Evolutionary conservation across 2,329 filamentous ascomycete genomes (phyloP).

Genomic region (Metarhizium rileyi): DNA sequence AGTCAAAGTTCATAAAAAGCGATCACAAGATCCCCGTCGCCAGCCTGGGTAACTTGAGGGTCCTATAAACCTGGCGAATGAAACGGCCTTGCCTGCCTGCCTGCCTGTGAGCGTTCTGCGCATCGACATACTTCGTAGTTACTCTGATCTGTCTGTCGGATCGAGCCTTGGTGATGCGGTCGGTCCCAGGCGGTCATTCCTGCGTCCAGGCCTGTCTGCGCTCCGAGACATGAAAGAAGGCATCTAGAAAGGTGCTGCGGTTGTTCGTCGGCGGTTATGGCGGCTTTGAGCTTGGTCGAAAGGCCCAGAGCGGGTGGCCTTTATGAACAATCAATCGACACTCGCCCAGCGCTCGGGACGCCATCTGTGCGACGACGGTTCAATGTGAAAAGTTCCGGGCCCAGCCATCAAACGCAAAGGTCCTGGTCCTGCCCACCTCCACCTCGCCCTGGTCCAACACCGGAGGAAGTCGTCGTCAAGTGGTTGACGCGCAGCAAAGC

Average conservation of each 20-base stretch:
- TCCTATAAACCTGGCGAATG: constrained; percentile 28
- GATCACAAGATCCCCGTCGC: constrained; percentile 23
- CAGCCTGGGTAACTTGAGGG: constrained; percentile 19
- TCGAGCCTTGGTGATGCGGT: constrained; percentile 21
- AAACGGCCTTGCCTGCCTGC: too few species aligned
- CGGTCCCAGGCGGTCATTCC: constrained; percentile 25
- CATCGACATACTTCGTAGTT: constrained; percentile 19
- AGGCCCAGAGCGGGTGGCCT: constrained; percentile 19
- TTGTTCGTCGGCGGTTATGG: constrained; percentile 23
- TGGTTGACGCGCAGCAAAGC: constrained; percentile 29
- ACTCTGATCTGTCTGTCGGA: constrained; percentile 14
- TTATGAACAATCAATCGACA: constrained; percentile 21
- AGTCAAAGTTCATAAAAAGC: constrained; percentile 23
- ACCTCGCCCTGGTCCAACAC: constrained; percentile 36
- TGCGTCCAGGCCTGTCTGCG: constrained; percentile 21
- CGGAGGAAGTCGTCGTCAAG: constrained; percentile 39
- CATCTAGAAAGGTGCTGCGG: constrained; percentile 20
- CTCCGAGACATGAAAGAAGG: constrained; percentile 24
- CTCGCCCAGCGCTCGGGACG: constrained; percentile 28
- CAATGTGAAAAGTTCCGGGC: constrained; percentile 23
- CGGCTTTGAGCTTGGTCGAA: constrained; percentile 24
- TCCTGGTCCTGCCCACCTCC: too few species aligned
- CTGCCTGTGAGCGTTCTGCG: constrained; percentile 19
- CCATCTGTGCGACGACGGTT: constrained; percentile 33
- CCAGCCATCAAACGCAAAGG: constrained; percentile 18